These are phyloP conservation scores for Antitrichia curtipendula DNA, from an alignment of 225 moss, liverwort and hornwort species.

Conservation along the genomic window DNA sequence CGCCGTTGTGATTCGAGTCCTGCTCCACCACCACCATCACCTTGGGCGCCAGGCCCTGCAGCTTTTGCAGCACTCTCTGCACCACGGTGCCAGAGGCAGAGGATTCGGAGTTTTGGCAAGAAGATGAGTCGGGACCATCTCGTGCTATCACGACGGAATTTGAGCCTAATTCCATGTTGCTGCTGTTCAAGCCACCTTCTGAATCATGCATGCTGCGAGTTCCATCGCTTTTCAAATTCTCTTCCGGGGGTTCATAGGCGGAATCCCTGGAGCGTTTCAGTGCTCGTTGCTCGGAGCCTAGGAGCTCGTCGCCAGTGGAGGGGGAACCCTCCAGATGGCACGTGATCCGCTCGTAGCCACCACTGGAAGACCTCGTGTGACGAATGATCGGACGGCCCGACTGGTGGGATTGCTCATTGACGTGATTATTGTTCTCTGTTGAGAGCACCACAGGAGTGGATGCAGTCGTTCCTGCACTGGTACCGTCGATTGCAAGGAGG, in stretches of 20 bases:
- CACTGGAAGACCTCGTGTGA: conserved; percentile 17
- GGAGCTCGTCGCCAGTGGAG: not conserved
- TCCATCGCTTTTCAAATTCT: conserved; percentile 9
- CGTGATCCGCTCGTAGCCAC: conserved; percentile 16
- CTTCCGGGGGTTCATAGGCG: not conserved
- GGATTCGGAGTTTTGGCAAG: conserved; percentile 4
- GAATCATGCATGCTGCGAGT: conserved; percentile 2
- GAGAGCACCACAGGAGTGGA: not conserved
- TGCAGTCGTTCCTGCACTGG: not conserved
- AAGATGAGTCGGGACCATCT: conserved; percentile 7
- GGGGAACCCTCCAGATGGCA: conserved; percentile 3
- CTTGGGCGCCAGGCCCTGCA: conserved; percentile 52
- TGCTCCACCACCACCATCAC: conserved; percentile 85
- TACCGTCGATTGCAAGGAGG: conserved; percentile 43
- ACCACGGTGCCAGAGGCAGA: conserved; percentile 2
- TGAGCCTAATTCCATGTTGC: conserved; percentile 2
- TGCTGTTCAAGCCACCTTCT: conserved; percentile 7
- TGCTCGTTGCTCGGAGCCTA: not conserved
- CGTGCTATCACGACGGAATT: not conserved
- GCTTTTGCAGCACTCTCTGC: conserved; percentile 42
- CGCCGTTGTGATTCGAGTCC: conserved; percentile 63
- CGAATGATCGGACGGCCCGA: not conserved
- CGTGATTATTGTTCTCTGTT: not conserved
- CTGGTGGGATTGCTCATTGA: not conserved
- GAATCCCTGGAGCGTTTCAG: conserved; percentile 14